Evolutionary conservation across 495 filamentous ascomycete species (phyloP), one percentile per base, ranked within the genome.

Genomic region (Cercophora newfieldiana): DNA sequence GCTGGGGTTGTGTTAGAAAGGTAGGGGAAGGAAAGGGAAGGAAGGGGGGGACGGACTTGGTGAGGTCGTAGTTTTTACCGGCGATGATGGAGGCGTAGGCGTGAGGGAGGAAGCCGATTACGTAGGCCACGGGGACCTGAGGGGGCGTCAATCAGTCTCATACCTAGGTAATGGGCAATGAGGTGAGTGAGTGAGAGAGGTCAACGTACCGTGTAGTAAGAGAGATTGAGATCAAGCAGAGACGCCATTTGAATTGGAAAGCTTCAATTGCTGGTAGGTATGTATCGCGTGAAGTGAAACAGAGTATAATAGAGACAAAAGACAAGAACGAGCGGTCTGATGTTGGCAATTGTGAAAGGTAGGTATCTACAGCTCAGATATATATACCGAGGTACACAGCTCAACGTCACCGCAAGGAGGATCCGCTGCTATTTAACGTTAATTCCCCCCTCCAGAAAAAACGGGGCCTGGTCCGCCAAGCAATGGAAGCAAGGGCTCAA

Each of bases 41-140:
- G 14, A 44, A 12, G 16, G 57, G 37, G 7, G 21, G 31, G 16
- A 33, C 33, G 22, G 49, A 74, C 30, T 80, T 69, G 29, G 69
- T 68, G 14, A 75, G 62, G 61, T 82, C 78, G 25, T 81, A 78
- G 61, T 75, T 75, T 59, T 75, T 74, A 47, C 80, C 77, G 2
- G 82, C 77, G n/a, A 74, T 63, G 1, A 69, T 21, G 44, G 69
- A 63, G 58, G 80, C 72, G 44, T 79, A 80, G 24, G 61, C 25
- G 48, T 77, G 73, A 29, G 82, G 80, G 7, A 73, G 10, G 54
- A 81, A 51, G n/a, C n/a, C n/a, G n/a, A n/a, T n/a, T n/a, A n/a
- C n/a, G n/a, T n/a, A n/a, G 44, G 71, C 64, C 21, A 84, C 26
- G 44, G 80, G 5, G 62, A 83, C 73, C 16, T 83, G 83, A 7